Evolutionary conservation across 2,329 filamentous ascomycete species (phyloP).

Genomic region (Fusarium citri): DNA sequence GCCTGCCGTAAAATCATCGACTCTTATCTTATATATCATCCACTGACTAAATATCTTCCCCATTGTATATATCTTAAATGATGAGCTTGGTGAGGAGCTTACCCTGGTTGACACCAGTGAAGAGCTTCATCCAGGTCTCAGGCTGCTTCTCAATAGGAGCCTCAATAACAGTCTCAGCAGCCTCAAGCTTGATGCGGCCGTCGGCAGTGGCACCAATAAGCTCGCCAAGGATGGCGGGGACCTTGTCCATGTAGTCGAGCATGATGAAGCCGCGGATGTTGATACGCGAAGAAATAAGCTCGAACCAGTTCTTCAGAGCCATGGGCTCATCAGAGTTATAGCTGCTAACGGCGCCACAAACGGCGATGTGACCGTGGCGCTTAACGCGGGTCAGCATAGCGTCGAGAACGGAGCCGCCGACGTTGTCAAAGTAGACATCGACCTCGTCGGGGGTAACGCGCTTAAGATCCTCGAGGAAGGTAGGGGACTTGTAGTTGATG

Average conservation of each 20-base stretch:
- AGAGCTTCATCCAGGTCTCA: conserved; percentile 45
- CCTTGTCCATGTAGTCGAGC: conserved; percentile 48
- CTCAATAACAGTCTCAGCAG: conserved; percentile 44
- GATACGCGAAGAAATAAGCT: conserved; percentile 45
- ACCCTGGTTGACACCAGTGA: conserved; percentile 45
- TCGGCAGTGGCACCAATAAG: conserved; percentile 46
- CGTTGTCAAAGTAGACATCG: conserved; percentile 48
- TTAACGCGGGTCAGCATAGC: conserved; percentile 47
- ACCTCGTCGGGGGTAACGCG: conserved; percentile 45
- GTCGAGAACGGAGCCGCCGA: conserved; percentile 45
- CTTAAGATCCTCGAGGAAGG: conserved; percentile 45
- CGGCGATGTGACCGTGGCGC: conserved; percentile 42
- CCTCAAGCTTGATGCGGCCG: conserved; percentile 43
- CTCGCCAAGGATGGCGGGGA: conserved; percentile 43
- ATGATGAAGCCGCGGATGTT: conserved; percentile 46
- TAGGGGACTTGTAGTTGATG: conserved; percentile 49
- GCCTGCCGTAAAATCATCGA: background rate
- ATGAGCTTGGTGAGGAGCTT: conserved; percentile 47
- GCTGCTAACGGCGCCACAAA: conserved; percentile 44
- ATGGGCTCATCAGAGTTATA: conserved; percentile 48
- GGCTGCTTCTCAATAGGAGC: conserved; percentile 46
- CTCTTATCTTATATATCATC: conserved; percentile 1
- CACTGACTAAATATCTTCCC: background rate
- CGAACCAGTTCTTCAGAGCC: conserved; percentile 47
- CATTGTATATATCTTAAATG: conserved; percentile 9